Evolutionary conservation across 2,329 filamentous ascomycete species (phyloP), one percentile per base, ranked within the genome.

Genomic region (Chaetomiaceae sp.): DNA sequence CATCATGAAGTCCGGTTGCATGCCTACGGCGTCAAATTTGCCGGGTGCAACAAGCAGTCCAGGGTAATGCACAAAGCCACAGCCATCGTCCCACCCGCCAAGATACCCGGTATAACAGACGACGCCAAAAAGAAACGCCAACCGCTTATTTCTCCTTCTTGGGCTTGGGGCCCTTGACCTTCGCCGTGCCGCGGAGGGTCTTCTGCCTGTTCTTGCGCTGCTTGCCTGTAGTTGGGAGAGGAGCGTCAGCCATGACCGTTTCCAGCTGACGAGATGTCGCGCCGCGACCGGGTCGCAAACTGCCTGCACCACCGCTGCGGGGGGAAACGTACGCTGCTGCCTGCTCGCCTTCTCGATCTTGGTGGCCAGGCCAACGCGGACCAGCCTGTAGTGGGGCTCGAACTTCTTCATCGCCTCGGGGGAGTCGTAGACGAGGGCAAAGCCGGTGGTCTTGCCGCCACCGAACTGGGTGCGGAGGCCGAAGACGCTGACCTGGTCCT

Each of bases 171-270:
- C 90, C 90, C 89, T 96, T 96, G 82, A 85, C 85, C 89, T 99
- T 99, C 70, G 90, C 92, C 68, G 89, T 95, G 73, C 93, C 93
- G 67, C 93, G 88, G 75, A 96, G 87, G 73, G 92, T 93, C 90
- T 99, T 97, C 78, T 88, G 85, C 76, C 92, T 85, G 89, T 99
- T 99, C 89, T 99, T 99, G 82, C 93, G 88, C 82, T 97, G 93
- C 84, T 99, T 99, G 86, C 92, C 92, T 97, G 77, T 80, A 65
- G 54, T 53, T 10, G 33, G 35, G 54, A 51, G 45, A 52, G 30
- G 44, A 55, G 42, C 35, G 56, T 58, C 43, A 60, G 55, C 49
- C 19, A n/a, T 10, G 5, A 21, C 27, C 16, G 31, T 20, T 27
- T 31, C 37, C 20, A 23, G 17, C 1, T 37, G 14, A 13, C 7